Evolutionary conservation across 257 asterid species (phyloP).

Genomic region (Plantago elongata): DNA sequence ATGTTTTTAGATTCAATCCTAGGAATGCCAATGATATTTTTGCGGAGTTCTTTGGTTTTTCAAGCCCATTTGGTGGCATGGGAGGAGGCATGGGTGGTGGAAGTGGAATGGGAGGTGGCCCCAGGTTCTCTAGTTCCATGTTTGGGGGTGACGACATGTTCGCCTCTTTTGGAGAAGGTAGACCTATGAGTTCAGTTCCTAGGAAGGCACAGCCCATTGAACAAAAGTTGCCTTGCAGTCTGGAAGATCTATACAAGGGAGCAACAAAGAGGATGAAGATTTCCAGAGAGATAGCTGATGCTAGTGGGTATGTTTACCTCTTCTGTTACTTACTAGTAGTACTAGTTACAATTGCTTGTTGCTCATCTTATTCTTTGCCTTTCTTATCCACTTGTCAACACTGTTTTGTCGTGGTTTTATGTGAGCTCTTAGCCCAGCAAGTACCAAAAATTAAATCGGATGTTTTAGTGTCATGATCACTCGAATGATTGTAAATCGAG

Average conservation of each 20-base stretch:
- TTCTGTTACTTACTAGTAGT: no score
- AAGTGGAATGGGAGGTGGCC: conserved; percentile 50
- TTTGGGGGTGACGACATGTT: conserved; percentile 66
- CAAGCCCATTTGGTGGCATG: conserved; percentile 67
- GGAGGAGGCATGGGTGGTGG: conserved; percentile 56
- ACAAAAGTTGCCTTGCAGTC: conserved; percentile 59
- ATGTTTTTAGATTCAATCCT: conserved; percentile 64
- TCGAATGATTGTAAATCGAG: no score
- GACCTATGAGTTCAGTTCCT: conserved; percentile 53
- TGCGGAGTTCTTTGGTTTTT: conserved; percentile 70
- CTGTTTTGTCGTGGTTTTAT: no score
- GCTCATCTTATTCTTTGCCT: not conserved
- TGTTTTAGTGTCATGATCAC: no score
- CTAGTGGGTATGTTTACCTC: conserved; percentile 65
- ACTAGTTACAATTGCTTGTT: not conserved
- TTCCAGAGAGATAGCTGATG: conserved; percentile 73
- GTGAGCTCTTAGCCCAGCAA: no score
- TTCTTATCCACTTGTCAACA: not conserved
- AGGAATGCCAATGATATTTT: conserved; percentile 77
- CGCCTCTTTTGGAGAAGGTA: conserved; percentile 57
- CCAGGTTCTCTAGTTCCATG: conserved; percentile 63
- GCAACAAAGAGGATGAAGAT: conserved; percentile 90
- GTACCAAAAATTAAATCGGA: no score
- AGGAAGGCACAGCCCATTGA: conserved; percentile 70
- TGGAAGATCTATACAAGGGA: conserved; percentile 85